These are phyloP conservation scores for Thelephora terrestris DNA, from an alignment of 1,284 basidiomycete species.

Conservation along the genomic window DNA sequence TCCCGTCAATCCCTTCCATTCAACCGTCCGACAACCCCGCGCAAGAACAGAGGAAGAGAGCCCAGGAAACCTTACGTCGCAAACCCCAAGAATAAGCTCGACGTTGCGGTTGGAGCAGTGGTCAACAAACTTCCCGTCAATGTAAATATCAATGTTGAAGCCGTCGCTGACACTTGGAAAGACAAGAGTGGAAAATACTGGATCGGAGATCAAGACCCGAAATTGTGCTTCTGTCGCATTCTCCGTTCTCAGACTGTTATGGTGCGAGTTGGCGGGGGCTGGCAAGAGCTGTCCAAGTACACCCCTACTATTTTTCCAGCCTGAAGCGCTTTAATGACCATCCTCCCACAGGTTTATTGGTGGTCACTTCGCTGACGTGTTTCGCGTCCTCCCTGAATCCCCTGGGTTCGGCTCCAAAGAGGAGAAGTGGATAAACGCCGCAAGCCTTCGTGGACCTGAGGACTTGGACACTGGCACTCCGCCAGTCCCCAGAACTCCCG, in stretches of 20 bases:
- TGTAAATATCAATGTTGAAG: constrained; percentile 59
- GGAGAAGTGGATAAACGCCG: constrained; percentile 77
- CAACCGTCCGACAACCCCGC: constrained; percentile 34
- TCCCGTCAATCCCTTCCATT: constrained; percentile 47
- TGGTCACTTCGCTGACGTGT: constrained; percentile 75
- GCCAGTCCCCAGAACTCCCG: constrained; percentile 53
- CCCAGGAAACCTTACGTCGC: constrained; percentile 67
- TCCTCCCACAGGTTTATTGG: constrained; percentile 61
- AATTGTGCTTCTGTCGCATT: constrained; percentile 86
- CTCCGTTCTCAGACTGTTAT: constrained; percentile 89
- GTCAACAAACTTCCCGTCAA: constrained; percentile 82
- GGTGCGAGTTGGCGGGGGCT: constrained; percentile 93
- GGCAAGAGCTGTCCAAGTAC: constrained; percentile 83
- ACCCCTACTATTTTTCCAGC: constrained; percentile 18
- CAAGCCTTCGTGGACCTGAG: constrained; percentile 46
- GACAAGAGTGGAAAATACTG: constrained; percentile 92
- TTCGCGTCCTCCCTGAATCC: constrained; percentile 55
- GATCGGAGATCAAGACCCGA: constrained; percentile 85
- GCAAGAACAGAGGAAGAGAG: constrained; percentile 26
- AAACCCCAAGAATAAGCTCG: constrained; percentile 81
- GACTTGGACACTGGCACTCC: constrained; percentile 31
- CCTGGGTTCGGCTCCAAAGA: constrained; percentile 42
- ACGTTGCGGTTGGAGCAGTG: constrained; percentile 85
- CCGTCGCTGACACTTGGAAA: constrained; percentile 76
- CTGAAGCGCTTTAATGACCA: background rate